Evolutionary conservation across 2,329 filamentous ascomycete species (phyloP), one percentile per base, ranked within the genome.

Genomic region (Myotisia sp.): DNA sequence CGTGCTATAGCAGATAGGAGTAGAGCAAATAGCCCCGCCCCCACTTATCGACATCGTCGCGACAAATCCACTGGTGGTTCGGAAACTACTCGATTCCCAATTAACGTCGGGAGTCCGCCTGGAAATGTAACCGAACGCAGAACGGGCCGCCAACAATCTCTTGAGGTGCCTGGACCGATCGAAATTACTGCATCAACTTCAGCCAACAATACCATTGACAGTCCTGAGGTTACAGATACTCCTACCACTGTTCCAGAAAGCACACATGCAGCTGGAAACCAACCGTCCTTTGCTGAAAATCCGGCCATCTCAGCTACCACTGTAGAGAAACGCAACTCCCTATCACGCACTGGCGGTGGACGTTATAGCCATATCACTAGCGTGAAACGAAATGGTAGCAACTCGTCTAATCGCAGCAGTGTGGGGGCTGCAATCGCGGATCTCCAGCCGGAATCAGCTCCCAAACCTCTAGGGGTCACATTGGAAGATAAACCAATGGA

Each of bases 401-500:
- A 34, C 16, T 34, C 33, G 24, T 29, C 29, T 5, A 12, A 29
- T 12, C 20, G 20, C 2, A 31, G 29, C 27, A 38, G 36, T 14
- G 14, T 16, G 8, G 36, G 18, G 46, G 62, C 52, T 44, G 56
- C 49, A 37, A 58, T 17, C 52, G 47, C 20, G 50, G 50, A 44
- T 26, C 24, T 40, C 26, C 20, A 39, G 38, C 43, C 36, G 32
- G 39, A 47, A 36, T 34, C 45, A 5, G 24, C 12, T n/a, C 22
- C 34, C 4, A 42, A 39, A 24, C 42, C 39, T 7, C 55, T 61
- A 33, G 72, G 76, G 5, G 77, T 84, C 26, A 76, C 74, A 44
- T 62, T 85, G 48, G 73, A 74, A 48, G 79, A 85, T 53, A 76
- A 71, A 56, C 75, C 79, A n/a, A 82, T 84, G 76, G 76, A 83